Evolutionary conservation across 805 yeast species (phyloP).

Genomic region (Candida methanosorbosa): DNA sequence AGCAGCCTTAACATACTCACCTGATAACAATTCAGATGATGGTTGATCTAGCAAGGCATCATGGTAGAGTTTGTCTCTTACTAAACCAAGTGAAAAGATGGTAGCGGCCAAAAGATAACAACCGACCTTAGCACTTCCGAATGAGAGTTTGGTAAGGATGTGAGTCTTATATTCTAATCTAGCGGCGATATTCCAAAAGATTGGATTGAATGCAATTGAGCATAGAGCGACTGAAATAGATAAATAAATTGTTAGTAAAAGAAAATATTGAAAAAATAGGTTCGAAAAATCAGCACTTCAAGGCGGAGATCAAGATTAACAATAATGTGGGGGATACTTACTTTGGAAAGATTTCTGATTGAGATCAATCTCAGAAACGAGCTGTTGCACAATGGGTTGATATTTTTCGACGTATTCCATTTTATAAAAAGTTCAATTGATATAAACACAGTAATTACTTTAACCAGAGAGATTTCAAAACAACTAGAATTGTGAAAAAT

Average conservation of each 20-base stretch:
- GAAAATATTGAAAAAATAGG: too few relatives aligned
- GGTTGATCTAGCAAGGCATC: slow-evolving; percentile 68
- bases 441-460: too few relatives aligned
- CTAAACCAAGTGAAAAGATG: slow-evolving; percentile 78
- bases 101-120: slow-evolving; percentile 79
- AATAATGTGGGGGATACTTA: slow-evolving; percentile 13
- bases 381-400: too few relatives aligned
- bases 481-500: too few relatives aligned
- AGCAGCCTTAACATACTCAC: slow-evolving; percentile 23
- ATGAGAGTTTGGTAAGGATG: slow-evolving; percentile 63
- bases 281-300: too few relatives aligned
- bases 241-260: background rate
- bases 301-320: background rate
- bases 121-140: slow-evolving; percentile 59
- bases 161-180: slow-evolving; percentile 76
- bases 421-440: too few relatives aligned
- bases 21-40: slow-evolving; percentile 43
- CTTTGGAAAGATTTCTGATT: slow-evolving; percentile 14
- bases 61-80: slow-evolving; percentile 70
- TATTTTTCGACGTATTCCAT: too few relatives aligned
- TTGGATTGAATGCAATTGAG: slow-evolving; percentile 83
- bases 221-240: slow-evolving; percentile 37
- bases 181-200: slow-evolving; percentile 93
- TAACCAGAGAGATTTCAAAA: too few relatives aligned
- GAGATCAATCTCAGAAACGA: slow-evolving; percentile 15